Base-by-base conservation (phyloP, 768 basidiomycete genomes). In the Ramaria sp. region DNA sequence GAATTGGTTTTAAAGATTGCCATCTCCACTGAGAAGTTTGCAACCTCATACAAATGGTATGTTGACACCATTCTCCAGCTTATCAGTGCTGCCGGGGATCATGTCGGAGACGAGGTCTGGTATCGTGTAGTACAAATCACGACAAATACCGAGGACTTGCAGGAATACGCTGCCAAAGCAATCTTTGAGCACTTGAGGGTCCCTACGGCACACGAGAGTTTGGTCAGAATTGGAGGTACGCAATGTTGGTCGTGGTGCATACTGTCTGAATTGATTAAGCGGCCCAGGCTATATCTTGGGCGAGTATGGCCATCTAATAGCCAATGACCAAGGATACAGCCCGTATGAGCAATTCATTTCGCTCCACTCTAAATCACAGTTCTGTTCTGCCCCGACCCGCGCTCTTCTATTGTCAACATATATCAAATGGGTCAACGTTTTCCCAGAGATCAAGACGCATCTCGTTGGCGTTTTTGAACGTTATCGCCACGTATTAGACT, bases 1-100 rank as follows among this genome's bases (percentile, higher is more conserved):
- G 94, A 99, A 70, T 93, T 98, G 94, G 96, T 98, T 1, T 77
- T 98, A 54, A 98, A 98, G 71, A 95, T 99, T 56, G 96, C 96
- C 42, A 94, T 98, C 60, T 75, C 97, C 59, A 98, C 96, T n/a
- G 96, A 99, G 69, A 91, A 96, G 72, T 97, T 97, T 65, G 96
- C 96, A 22, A 88, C 82, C 56, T 96, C 91, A 54, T 96, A 95
- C 71, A 93, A 94, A 72, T 95, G 94, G 94, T 98, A 99, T 75
- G 91, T 99, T 57, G 95, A 99, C 70, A 99, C 93, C 62, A 91
- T 98, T 66, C 73, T 99, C 63, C 87, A 93, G 66, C 81, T 99
- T 57, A 95, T 99, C 68, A 91, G 88, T 66, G 86, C 92, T 41
- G 96, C 96, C 11, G 96, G 96, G 54, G 96, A 99, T 66, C 93